A percentile compares a stretch with the other conserved stretches of the same genome.
Evolutionary conservation across 805 yeast species (phyloP).

Genomic region (Candida incommunis): DNA sequence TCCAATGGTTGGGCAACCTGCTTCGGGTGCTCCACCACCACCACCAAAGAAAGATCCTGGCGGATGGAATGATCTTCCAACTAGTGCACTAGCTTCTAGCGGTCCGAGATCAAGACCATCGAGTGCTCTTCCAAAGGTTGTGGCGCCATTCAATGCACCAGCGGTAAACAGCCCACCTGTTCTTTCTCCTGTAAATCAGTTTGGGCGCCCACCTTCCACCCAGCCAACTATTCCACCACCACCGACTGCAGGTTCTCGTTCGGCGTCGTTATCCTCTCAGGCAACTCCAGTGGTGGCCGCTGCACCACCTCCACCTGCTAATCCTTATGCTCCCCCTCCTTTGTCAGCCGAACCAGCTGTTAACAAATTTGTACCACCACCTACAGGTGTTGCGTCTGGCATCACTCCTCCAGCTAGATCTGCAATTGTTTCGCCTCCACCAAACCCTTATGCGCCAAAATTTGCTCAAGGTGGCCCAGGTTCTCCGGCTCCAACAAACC

Average conservation of each 20-base stretch:
- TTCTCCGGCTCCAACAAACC: slow-evolving; percentile 21
- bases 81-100: slow-evolving; percentile 11
- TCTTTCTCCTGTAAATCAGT: slow-evolving; percentile 5
- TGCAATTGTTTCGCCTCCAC: slow-evolving; percentile 10
- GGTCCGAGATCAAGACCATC: background rate
- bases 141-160: slow-evolving; percentile 1
- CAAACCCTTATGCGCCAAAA: slow-evolving; percentile 25
- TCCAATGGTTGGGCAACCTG: background rate
- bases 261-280: slow-evolving; percentile 7
- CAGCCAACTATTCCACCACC: slow-evolving; percentile 8
- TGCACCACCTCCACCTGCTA: slow-evolving; percentile 10
- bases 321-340: slow-evolving; percentile 24
- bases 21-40: slow-evolving; percentile 10
- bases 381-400: slow-evolving; percentile 26
- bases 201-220: slow-evolving; percentile 4
- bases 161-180: slow-evolving; percentile 3
- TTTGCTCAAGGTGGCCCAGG: slow-evolving; percentile 10
- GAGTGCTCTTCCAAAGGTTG: slow-evolving; percentile 1
- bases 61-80: slow-evolving; percentile 19
- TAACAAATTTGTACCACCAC: no score
- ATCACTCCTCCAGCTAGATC: slow-evolving; percentile 7
- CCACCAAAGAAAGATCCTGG: slow-evolving; percentile 11
- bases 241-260: slow-evolving; percentile 4
- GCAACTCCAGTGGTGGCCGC: slow-evolving; percentile 16
- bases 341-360: slow-evolving; percentile 22